Evolutionary conservation across 306 rosid genomes (phyloP), one percentile per base, ranked within the genome.

Genomic region (Pyrus betulifolia): DNA sequence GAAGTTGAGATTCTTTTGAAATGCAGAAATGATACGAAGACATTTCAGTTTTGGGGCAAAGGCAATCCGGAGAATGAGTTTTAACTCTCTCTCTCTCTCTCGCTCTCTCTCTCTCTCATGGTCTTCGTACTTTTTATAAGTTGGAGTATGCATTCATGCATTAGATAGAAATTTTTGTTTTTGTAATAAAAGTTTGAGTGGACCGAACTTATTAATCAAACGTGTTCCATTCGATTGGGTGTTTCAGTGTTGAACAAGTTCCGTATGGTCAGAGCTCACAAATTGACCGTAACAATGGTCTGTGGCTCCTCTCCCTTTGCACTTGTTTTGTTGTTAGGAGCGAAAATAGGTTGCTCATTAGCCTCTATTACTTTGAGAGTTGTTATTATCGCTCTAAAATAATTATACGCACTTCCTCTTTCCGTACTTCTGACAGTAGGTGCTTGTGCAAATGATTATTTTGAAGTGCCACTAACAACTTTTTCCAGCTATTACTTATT

Each of bases 21-120:
- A 67, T 81, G 86, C 87, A 87, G 91, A 87, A 87, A 79, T 86
- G 84, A 35, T 87, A 80, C 0, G 89, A 87, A 73, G 91, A 87
- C 76, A 87, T 85, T 71, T 52, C 89, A 27, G 86, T 62, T 64
- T 81, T 87, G 84, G 91, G 91, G 74, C 88, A 85, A 83, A 83
- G 91, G 69, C 91, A 8, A 54, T 9, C 81, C 12, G 91, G 81
- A 72, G 89, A 87, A 78, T 81, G 85, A 80, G 30, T 25, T 69
- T 30, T n/a, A n/a, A n/a, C 55, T 23, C 66, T 30, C 66, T 19
- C 66, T 40, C 31, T 21, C 14, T 82, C 23, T 69, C 74, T 19
- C 74, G 11, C 67, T 40, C 67, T 18, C 52, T 65, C 76, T 6
- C 33, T n/a, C 15, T 82, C 19, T 65, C 22, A 9, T 33, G 28